Evolutionary conservation across 352 stramenopile species (phyloP), one percentile per base, ranked within the genome.

Genomic region (Pythium apleroticum): DNA sequence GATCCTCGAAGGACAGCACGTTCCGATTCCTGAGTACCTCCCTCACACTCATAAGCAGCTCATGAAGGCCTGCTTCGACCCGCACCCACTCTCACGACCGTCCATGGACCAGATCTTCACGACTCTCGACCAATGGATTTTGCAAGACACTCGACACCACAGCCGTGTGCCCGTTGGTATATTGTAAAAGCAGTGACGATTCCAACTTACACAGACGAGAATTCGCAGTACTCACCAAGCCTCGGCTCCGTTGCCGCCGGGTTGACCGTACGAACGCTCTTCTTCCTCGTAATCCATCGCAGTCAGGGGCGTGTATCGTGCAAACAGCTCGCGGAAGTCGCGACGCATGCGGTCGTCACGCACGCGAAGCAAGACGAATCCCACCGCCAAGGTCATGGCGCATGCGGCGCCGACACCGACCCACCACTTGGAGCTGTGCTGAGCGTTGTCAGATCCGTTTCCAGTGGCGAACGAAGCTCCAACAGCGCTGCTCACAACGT

Each of bases 81-180:
- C 75, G 15, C 77, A 90, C 57, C 84, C 84, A 2, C 60, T 87
- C 14, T 57, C 69, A 10, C 60, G 81, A 4, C 81, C 84, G n/a
- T 80, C 74, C 0, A 90, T 92, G 81, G 77, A 84, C 46, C 66
- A 90, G 53, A 82, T 92, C 31, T 90, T 81, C 69, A 60, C 27
- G 33, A 84, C 81, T n/a, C 61, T 90, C 20, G 81, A 90, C 48
- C 53, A 71, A 3, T 90, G 81, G 81, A 71, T 88, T 15, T 30
- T 86, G 27, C 65, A 78, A 22, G 80, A 90, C 46, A 89, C 80
- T 4, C 27, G 65, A 10, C 12, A 62, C 20, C 58, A 72, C 30
- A 72, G 46, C 19, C 57, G 39, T 17, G 30, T 45, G 9, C 65
- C 59, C 7, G 19, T 67, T 3, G 53, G 65, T 54, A 62, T 71